Base-by-base conservation (phyloP, 371 early-diverging fungal species). In the Apophysomyces ossiformis region DNA sequence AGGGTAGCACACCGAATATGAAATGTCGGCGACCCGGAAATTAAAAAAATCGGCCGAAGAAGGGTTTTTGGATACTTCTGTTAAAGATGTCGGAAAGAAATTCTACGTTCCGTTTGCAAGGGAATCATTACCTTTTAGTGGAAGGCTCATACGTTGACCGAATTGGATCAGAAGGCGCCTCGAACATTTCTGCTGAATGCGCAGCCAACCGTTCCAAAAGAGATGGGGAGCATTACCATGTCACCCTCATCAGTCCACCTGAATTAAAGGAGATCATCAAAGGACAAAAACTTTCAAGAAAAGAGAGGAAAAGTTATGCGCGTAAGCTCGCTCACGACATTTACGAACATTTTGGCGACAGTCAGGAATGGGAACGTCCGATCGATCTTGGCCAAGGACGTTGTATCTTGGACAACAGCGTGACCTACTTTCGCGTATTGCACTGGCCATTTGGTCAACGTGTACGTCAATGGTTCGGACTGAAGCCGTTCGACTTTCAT, bases 401-500 rank as follows among this genome's bases (percentile, higher is more conserved):
- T 7, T 63, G 66, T 35, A 12, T 54, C 26, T 44, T 56, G 5
- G 62, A 61, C 2, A 38, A 43, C 16, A 36, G 43, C 6, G 61
- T 63, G 13, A 63, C 71, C 6, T 58, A 61, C 38, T 71, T 50
- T 35, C 60, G 46, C 26, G 71, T 71, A 1, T 11, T 71, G 37
- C 67, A 67, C 35, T 71, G 71, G 71, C 67, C 71, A 7, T 64
- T 64, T 43, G 71, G 71, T 15, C 62, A 67, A 39, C 26, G n/a
- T 13, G 61, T 67, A 16, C 64, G 71, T 7, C 56, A 26, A n/a
- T 37, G 7, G 4, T 41, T 71, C 7, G 62, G 66, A n/a, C 59
- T 71, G 7, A 13, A 58, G 3, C 64, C 61, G 11, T 54, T 67
- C 1, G 63, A 62, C 32, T 67, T 71, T 58, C 71, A 71, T 64